Conservation (phyloP, 2,329 filamentous ascomycete genomes). For the Massarina eburnea region DNA sequence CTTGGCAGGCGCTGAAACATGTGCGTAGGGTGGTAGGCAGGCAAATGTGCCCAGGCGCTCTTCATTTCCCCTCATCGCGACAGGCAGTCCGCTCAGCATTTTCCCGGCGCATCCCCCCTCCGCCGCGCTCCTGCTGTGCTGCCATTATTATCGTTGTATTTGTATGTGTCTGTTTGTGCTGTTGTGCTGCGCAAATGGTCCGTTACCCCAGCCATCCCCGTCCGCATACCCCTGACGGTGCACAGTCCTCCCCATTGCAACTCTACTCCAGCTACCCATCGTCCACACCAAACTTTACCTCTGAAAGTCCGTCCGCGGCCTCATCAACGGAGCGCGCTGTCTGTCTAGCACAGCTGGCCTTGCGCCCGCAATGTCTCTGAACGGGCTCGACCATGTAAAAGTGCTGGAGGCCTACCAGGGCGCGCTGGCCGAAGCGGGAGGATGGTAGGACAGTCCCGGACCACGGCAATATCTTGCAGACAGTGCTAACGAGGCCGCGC, state of each 20-base stretch:
- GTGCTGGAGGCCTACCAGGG: conserved; percentile 84
- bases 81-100: too few relatives aligned
- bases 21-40: too few relatives aligned
- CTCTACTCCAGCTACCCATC: conserved; percentile 5
- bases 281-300: conserved; percentile 7
- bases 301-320: conserved; percentile 11
- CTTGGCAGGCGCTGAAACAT: too few relatives aligned
- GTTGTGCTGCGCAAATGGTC: conserved; percentile 9
- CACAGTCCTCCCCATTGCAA: conserved; percentile 7
- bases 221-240: conserved; percentile 11
- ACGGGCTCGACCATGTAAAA: conserved; percentile 81
- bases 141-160: too few relatives aligned
- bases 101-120: too few relatives aligned
- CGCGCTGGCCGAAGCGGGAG: conserved; percentile 79
- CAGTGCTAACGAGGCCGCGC: conserved; percentile 25
- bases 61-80: too few relatives aligned
- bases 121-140: too few relatives aligned
- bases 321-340: conserved; percentile 9
- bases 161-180: too few relatives aligned
- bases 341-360: conserved; percentile 10
- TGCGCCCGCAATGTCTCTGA: conserved; percentile 75
- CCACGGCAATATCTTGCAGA: conserved; percentile 8
- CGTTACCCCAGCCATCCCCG: conserved; percentile 2
- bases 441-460: conserved; percentile 70
- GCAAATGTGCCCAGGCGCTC: too few relatives aligned